Percentiles rank a stretch among this genome's conserved stretches.
phyloP scores from a whole-genome alignment of 139 green algal species.

The Chlamydomonas applanata region DNA sequence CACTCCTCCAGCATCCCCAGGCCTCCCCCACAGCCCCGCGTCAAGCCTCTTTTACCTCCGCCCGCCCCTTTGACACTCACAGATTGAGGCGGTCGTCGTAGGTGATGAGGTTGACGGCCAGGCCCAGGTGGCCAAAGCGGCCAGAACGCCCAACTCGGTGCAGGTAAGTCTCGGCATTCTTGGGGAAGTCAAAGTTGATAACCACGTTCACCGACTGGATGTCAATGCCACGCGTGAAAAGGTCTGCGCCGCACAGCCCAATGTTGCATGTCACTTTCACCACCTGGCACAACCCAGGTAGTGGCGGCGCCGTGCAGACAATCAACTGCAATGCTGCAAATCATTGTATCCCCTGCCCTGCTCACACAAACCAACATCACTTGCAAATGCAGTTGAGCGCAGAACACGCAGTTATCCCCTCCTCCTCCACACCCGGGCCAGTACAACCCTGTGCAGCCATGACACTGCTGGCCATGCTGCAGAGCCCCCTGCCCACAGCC shows the following conservation, averaged over 20 bases:
- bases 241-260: conserved; percentile 52
- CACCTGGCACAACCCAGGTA: no score
- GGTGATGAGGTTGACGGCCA: conserved; percentile 98
- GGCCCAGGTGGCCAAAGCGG: conserved; percentile 97
- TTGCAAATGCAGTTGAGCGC: no score
- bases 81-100: conserved; percentile 99
- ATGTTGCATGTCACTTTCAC: not conserved
- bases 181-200: conserved; percentile 99
- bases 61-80: conserved; percentile 35
- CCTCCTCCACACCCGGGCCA: no score
- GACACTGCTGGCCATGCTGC: no score
- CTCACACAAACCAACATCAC: no score
- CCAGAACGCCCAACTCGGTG: conserved; percentile 95
- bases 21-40: not conserved
- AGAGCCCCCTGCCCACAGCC: no score
- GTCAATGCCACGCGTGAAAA: conserved; percentile 98
- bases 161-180: conserved; percentile 99
- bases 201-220: conserved; percentile 99
- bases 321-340: conserved; percentile 8
- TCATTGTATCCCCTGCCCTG: no score
- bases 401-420: no score
- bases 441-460: no score
- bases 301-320: not conserved
- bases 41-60: no score
- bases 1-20: no score